Evolutionary conservation across 169 alveolate species (phyloP).

Genomic region (Hammondia hammondi): DNA sequence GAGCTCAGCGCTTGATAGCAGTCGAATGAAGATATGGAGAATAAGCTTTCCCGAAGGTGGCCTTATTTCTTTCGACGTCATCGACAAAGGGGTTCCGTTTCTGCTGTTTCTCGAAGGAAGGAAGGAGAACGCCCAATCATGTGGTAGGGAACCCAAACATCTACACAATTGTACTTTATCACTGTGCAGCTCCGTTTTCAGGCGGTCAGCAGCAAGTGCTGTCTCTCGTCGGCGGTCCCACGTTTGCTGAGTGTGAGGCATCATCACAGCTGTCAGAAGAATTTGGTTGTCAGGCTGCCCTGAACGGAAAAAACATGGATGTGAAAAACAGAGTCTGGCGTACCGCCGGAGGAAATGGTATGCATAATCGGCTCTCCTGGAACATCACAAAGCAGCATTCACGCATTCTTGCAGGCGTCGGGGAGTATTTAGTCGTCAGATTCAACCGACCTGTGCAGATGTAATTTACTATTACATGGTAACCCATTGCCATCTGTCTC

Average conservation of each 20-base stretch:
- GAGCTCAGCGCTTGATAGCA: slow-evolving; percentile 23
- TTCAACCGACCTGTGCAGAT: slow-evolving; percentile 61
- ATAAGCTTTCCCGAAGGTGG: not conserved
- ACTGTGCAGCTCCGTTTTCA: not conserved
- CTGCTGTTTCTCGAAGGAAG: slow-evolving; percentile 29
- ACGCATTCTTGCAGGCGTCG: slow-evolving; percentile 47
- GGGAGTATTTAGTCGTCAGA: slow-evolving; percentile 41
- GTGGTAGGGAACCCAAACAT: slow-evolving; percentile 30
- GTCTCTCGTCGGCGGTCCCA: slow-evolving; percentile 65
- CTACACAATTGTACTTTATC: not conserved
- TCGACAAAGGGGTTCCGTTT: slow-evolving; percentile 36
- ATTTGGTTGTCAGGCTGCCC: slow-evolving; percentile 59
- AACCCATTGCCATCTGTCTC: not conserved
- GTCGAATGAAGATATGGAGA: not conserved
- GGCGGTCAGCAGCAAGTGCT: slow-evolving; percentile 60
- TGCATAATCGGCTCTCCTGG: not conserved
- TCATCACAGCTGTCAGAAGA: slow-evolving; percentile 55
- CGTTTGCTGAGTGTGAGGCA: slow-evolving; percentile 59
- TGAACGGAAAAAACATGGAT: slow-evolving; percentile 62
- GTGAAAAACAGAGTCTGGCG: slow-evolving; percentile 52
- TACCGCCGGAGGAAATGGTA: slow-evolving; percentile 57
- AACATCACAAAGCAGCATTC: not conserved
- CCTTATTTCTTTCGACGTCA: not conserved
- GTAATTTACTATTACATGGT: not conserved
- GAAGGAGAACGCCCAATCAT: slow-evolving; percentile 1